phyloP scores from a whole-genome alignment of 768 basidiomycete genomes.

The Lepiota venenata region DNA sequence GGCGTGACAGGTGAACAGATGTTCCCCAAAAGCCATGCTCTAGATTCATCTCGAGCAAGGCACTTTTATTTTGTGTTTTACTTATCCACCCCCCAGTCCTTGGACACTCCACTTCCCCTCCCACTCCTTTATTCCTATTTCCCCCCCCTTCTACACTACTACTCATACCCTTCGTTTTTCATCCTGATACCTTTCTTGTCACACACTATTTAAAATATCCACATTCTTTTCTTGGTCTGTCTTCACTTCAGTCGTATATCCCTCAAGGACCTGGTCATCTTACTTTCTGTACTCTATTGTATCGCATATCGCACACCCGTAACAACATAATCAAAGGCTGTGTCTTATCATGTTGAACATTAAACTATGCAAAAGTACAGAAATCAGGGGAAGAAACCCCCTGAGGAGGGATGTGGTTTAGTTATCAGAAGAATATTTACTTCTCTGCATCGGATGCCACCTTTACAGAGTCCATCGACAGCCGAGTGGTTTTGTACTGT shows the following conservation, averaged over 20 bases:
- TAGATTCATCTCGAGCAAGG: not conserved
- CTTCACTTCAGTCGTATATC: not conserved
- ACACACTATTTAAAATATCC: not conserved
- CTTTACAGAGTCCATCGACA: not conserved
- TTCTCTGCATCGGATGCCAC: constrained; percentile 1
- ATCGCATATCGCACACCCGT: constrained; percentile 8
- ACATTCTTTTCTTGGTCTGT: not conserved
- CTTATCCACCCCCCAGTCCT: not conserved
- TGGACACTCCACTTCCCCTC: not conserved
- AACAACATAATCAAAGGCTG: not conserved
- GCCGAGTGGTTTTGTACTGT: not conserved
- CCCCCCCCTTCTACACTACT: not conserved
- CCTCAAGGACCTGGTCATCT: not conserved
- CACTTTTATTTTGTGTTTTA: not conserved
- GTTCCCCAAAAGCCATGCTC: too few species aligned
- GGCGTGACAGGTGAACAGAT: too few species aligned
- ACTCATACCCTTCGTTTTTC: constrained; percentile 7
- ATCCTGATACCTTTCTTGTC: not conserved
- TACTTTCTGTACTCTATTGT: constrained; percentile 4
- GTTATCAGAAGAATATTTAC: not conserved
- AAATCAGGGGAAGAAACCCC: not conserved
- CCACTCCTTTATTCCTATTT: not conserved
- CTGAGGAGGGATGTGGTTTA: not conserved
- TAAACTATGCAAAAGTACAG: constrained; percentile 1
- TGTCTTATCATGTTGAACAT: not conserved